phyloP scores from a whole-genome alignment of 352 stramenopile species.

The Lagenidium sp. region DNA sequence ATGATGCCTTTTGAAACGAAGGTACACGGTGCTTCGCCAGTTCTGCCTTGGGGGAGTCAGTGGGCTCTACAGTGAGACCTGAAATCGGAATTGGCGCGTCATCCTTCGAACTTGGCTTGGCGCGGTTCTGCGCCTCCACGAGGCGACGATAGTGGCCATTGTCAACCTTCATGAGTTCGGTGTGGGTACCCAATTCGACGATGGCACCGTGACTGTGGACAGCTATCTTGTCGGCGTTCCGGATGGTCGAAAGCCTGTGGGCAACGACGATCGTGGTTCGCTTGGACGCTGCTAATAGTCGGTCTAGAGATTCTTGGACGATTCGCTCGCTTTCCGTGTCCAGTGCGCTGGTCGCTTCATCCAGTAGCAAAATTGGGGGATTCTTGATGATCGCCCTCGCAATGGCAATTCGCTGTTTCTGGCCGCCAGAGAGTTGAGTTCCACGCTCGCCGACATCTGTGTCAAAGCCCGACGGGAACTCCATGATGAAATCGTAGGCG shows the following conservation, averaged over 20 bases:
- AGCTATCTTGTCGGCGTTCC: slow-evolving; percentile 71
- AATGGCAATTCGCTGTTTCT: slow-evolving; percentile 93
- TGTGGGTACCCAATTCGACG: slow-evolving; percentile 72
- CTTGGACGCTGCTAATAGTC: slow-evolving; percentile 42
- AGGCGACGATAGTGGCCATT: slow-evolving; percentile 15
- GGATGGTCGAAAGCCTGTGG: slow-evolving; percentile 70
- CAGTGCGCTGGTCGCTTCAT: slow-evolving; percentile 79
- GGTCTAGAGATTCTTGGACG: slow-evolving; percentile 88
- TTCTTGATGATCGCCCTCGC: slow-evolving; percentile 85
- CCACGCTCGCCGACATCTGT: slow-evolving; percentile 86
- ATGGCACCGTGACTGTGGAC: slow-evolving; percentile 69
- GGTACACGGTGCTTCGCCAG: background rate
- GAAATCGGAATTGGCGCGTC: background rate
- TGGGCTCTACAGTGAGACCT: background rate
- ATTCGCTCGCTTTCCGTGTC: slow-evolving; percentile 64
- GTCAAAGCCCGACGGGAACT: slow-evolving; percentile 75
- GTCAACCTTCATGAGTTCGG: slow-evolving; percentile 53
- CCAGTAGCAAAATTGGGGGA: slow-evolving; percentile 71
- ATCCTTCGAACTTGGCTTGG: too few species aligned
- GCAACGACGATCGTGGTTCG: slow-evolving; percentile 79
- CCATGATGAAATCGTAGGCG: slow-evolving; percentile 60
- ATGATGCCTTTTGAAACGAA: too few species aligned
- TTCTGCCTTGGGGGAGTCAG: background rate
- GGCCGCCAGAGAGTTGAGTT: slow-evolving; percentile 80
- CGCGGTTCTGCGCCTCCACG: slow-evolving; percentile 7